phyloP scores from a whole-genome alignment of 1,284 basidiomycete genomes.

The Inonotus hispidus region DNA sequence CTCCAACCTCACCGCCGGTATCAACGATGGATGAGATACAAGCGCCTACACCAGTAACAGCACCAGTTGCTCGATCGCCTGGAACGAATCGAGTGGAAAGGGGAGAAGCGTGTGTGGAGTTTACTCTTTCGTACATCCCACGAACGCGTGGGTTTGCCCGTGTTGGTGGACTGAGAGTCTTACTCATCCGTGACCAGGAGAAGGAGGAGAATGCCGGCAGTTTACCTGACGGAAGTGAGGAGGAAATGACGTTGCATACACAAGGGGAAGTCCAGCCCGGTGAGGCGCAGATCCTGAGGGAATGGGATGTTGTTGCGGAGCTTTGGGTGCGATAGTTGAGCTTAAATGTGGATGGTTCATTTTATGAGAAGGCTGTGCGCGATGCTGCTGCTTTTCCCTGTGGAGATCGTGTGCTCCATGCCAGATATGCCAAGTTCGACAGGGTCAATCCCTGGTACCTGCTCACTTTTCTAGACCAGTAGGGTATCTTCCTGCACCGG shows the following conservation, averaged over 20 bases:
- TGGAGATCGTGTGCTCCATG: not conserved
- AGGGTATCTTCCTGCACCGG: too few relatives aligned
- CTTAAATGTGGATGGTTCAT: not conserved
- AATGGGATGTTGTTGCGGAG: slow-evolving; percentile 65
- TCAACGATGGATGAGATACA: slow-evolving; percentile 2
- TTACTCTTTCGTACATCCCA: slow-evolving; percentile 8
- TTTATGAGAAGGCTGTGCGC: not conserved
- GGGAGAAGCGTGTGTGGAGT: slow-evolving; percentile 13
- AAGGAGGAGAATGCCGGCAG: slow-evolving; percentile 20
- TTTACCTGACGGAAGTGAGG: not conserved
- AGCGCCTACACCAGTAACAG: not conserved
- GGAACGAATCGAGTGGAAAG: slow-evolving; percentile 22
- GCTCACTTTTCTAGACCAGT: too few relatives aligned
- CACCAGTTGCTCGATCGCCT: not conserved
- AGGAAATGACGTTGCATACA: slow-evolving; percentile 22
- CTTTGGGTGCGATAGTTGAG: slow-evolving; percentile 44
- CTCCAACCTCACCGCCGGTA: not conserved
- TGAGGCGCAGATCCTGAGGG: slow-evolving; percentile 45
- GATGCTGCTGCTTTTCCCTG: not conserved
- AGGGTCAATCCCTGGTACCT: too few relatives aligned
- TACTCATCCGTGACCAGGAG: slow-evolving; percentile 38
- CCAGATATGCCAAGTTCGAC: too few relatives aligned
- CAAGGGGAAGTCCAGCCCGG: slow-evolving; percentile 20
- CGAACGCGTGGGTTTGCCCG: slow-evolving; percentile 13
- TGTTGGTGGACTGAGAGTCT: slow-evolving; percentile 16